Evolutionary conservation across 768 basidiomycete genomes (phyloP).

Genomic region (Mycena rebaudengoi): DNA sequence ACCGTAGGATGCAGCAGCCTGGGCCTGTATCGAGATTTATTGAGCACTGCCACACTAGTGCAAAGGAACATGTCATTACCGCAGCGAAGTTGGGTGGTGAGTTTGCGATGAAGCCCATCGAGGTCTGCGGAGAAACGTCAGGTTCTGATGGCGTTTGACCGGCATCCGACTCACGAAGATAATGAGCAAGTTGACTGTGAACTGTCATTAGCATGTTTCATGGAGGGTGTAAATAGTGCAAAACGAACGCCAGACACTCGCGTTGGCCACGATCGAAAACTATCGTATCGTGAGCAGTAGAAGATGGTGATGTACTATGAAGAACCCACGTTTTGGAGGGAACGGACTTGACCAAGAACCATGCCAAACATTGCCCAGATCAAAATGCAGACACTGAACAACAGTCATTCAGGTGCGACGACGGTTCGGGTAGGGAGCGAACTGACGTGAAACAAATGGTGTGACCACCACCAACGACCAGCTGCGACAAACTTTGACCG

Average conservation of each 20-base stretch:
- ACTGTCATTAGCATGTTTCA: background rate
- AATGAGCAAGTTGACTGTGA: constrained; percentile 12
- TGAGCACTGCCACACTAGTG: background rate
- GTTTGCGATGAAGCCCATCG: constrained; percentile 11
- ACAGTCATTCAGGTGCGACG: background rate
- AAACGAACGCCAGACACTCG: constrained; percentile 14
- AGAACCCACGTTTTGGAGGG: constrained; percentile 4
- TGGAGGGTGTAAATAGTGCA: background rate
- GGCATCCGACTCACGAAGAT: constrained; percentile 6
- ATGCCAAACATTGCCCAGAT: constrained; percentile 12
- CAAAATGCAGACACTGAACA: constrained; percentile 3
- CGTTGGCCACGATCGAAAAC: constrained; percentile 16
- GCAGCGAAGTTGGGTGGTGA: constrained; percentile 3
- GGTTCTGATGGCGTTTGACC: background rate
- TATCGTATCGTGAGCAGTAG: constrained; percentile 1
- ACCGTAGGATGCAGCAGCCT: constrained; percentile 6
- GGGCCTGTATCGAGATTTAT: constrained; percentile 1
- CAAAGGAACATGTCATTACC: constrained; percentile 3
- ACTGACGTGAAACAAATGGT: constrained; percentile 9
- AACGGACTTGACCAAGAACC: constrained; percentile 8
- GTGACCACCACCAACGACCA: constrained; percentile 6
- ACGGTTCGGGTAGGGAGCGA: background rate
- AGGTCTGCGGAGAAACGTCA: constrained; percentile 4
- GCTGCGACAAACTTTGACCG: constrained; percentile 14
- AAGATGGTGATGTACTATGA: background rate